phyloP scores from a whole-genome alignment of 1,284 basidiomycete genomes.

The Sanghuangporus baumii region DNA sequence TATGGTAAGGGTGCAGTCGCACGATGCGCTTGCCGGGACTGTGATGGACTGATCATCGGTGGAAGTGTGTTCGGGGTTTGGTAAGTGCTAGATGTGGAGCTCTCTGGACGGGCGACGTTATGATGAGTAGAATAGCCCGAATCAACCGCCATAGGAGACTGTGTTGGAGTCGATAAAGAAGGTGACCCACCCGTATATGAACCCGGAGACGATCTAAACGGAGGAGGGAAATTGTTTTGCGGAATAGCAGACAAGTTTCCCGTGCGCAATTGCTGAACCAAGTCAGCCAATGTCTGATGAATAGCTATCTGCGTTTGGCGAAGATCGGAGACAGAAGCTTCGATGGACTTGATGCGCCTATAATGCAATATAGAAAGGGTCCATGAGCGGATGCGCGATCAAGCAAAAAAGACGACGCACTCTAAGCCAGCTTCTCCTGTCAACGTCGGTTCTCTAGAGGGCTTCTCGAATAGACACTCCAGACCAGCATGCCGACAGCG shows the following conservation, averaged over 20 bases:
- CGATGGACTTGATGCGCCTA: slow-evolving; percentile 83
- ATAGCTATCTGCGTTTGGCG: slow-evolving; percentile 64
- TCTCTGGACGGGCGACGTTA: slow-evolving; percentile 1
- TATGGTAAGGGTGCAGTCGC: slow-evolving; percentile 13
- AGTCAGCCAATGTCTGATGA: slow-evolving; percentile 71
- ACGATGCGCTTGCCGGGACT: slow-evolving; percentile 12
- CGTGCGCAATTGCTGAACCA: slow-evolving; percentile 62
- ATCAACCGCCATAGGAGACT: slow-evolving; percentile 13
- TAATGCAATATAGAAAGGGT: slow-evolving; percentile 17
- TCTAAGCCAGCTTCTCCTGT: slow-evolving; percentile 85
- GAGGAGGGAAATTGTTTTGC: slow-evolving; percentile 15
- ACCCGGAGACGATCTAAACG: slow-evolving; percentile 14
- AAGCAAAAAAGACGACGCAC: slow-evolving; percentile 41
- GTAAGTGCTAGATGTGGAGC: slow-evolving; percentile 5
- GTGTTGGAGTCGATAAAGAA: slow-evolving; percentile 15
- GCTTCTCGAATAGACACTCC: slow-evolving; percentile 88
- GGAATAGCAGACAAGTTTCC: slow-evolving; percentile 28
- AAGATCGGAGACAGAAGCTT: slow-evolving; percentile 77
- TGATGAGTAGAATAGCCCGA: slow-evolving; percentile 1
- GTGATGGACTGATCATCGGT: slow-evolving; percentile 13
- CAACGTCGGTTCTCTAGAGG: slow-evolving; percentile 74
- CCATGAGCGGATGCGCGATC: slow-evolving; percentile 4
- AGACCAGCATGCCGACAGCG: slow-evolving; percentile 81
- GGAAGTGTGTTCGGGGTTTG: slow-evolving; percentile 13
- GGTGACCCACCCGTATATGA: slow-evolving; percentile 13